Base-by-base conservation (phyloP, 1,139 yeast species). In the Zygosaccharomyces pseudobailii region DNA sequence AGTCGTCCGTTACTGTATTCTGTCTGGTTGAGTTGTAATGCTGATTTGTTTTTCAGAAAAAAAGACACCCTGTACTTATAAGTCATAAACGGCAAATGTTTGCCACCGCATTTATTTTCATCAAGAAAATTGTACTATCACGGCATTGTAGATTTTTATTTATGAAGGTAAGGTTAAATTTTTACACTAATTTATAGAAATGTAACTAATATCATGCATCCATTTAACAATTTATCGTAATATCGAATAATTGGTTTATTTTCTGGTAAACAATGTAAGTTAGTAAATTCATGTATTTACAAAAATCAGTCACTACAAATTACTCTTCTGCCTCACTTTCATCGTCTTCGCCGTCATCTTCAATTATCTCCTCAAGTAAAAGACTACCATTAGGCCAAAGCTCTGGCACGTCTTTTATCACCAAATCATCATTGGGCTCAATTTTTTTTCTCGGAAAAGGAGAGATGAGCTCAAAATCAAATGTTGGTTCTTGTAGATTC, bases 381-480 rank as follows among this genome's bases (percentile, higher is more conserved):
- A 82, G 55, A 53, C 75, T 79, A 2, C 87, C 88, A 53, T 74
- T 80, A 10, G 89, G 89, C 75, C 76, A 82, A 13, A 83, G 59
- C 32, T 73, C 68, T 3, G 67, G 57, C 36, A 71, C 72, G 23
- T 75, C 74, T 27, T 59, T 58, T 8, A 82, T 64, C 4, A 46
- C 32, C 23, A 51, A 47, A 0, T 58, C 56, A 3, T 57, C 47
- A 28, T 66, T 67, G 9, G 59, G 53, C 3, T 69, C 71, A 24
- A 82, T 61, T 20, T 68, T 66, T 43, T 62, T 67, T 47, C 84
- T 72, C 3, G 87, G 87, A 67, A 79, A 74, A 2, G 85, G 80
- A 5, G 82, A 76, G 36, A 74, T 71, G 50, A 82, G 62, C 54
- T 74, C 74, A 64, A 82, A 79, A 22, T 62, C 56, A 56, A 73